A percentile compares a stretch with the other conserved stretches of the same genome.
Conservation (phyloP, 2,329 filamentous ascomycete genomes). For the Rhinocladiella similis region DNA sequence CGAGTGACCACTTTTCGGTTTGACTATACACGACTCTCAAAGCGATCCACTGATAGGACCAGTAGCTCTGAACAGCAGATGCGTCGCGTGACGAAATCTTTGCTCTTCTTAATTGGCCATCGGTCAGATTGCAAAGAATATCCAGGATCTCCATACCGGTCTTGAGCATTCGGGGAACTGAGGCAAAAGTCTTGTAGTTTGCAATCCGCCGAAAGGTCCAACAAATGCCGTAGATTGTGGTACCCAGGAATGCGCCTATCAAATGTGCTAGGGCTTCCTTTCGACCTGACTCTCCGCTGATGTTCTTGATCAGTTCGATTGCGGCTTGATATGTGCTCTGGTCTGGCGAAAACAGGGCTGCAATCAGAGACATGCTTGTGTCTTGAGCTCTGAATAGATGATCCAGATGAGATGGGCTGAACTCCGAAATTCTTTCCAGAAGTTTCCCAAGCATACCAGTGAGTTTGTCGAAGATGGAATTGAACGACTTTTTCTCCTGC, state of each 20-base stretch:
- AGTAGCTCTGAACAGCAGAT: constrained; percentile 71
- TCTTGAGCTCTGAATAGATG: constrained; percentile 67
- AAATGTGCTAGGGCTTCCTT: constrained; percentile 62
- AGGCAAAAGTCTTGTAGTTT: constrained; percentile 59
- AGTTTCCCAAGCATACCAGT: constrained; percentile 68
- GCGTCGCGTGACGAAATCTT: constrained; percentile 61
- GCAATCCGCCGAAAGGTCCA: constrained; percentile 58
- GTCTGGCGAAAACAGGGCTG: constrained; percentile 78
- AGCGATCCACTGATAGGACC: constrained; percentile 80
- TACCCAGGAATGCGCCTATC: constrained; percentile 57
- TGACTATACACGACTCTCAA: constrained; percentile 78
- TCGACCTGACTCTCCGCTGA: constrained; percentile 68
- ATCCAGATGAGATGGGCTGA: constrained; percentile 67
- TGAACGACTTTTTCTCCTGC: constrained; percentile 70
- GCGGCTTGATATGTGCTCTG: constrained; percentile 76
- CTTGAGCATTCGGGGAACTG: constrained; percentile 61
- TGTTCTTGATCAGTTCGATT: constrained; percentile 77
- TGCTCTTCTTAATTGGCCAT: constrained; percentile 60
- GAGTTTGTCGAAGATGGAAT: constrained; percentile 65
- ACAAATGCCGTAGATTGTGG: constrained; percentile 57
- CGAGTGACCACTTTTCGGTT: constrained; percentile 79
- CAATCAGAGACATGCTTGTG: constrained; percentile 73
- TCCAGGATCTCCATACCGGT: constrained; percentile 63
- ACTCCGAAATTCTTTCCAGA: constrained; percentile 76
- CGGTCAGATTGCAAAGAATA: constrained; percentile 63